Evolutionary conservation across 176 grass and related monocot species (phyloP).

Genomic region (Rhynchospora breviuscula): DNA sequence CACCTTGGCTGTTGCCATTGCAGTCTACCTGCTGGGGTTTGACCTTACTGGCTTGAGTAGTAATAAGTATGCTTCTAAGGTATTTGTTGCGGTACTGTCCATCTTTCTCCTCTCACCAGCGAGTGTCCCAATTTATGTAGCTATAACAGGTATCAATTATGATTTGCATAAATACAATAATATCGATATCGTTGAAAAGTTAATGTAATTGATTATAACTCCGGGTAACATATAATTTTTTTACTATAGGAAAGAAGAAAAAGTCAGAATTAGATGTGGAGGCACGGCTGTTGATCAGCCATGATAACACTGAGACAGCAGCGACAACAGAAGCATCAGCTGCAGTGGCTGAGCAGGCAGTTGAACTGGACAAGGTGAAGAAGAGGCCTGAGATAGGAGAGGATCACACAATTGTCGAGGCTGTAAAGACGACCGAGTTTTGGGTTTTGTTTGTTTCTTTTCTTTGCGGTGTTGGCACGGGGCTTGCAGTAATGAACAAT

Average conservation of each 20-base stretch:
- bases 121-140: constrained; percentile 55
- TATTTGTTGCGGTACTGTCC: constrained; percentile 58
- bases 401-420: constrained; percentile 79
- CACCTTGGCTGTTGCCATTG: constrained; percentile 68
- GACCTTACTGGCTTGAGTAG: constrained; percentile 55
- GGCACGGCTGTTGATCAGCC: constrained; percentile 19
- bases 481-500: constrained; percentile 94
- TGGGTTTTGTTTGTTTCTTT: constrained; percentile 90
- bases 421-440: constrained; percentile 57
- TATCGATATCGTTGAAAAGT: neutral
- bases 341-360: neutral
- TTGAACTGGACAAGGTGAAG: neutral
- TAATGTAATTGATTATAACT: neutral
- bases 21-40: constrained; percentile 74
- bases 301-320: constrained; percentile 42
- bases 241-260: constrained; percentile 14
- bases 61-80: constrained; percentile 24
- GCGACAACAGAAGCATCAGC: neutral
- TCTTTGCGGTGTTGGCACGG: constrained; percentile 79
- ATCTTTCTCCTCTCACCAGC: constrained; percentile 64
- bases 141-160: constrained; percentile 28
- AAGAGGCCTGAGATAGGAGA: constrained; percentile 58
- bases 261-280: constrained; percentile 1
- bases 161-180: neutral
- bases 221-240: neutral